Evolutionary conservation across 1,284 basidiomycete genomes (phyloP).

Genomic region (Cryptococcus sp.): DNA sequence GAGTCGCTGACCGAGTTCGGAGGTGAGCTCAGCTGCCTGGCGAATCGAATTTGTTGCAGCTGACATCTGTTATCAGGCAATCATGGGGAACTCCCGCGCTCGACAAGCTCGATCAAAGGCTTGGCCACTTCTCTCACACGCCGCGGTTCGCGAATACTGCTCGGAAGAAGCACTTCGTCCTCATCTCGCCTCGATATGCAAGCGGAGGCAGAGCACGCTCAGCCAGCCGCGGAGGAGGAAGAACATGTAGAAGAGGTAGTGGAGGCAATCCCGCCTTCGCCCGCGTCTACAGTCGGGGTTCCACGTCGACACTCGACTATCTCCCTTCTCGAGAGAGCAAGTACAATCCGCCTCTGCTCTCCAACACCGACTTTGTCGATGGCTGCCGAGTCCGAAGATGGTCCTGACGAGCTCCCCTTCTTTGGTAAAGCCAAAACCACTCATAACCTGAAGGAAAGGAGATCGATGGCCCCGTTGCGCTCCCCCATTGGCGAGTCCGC

Average conservation of each 20-base stretch:
- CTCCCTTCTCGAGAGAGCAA: conserved; percentile 37
- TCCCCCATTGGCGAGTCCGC: conserved; percentile 5
- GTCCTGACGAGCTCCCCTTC: conserved; percentile 41
- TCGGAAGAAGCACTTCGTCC: conserved; percentile 15
- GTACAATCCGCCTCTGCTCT: conserved; percentile 43
- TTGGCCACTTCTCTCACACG: conserved; percentile 26
- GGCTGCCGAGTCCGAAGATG: conserved; percentile 4
- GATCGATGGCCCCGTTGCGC: conserved; percentile 38
- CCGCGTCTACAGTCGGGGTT: conserved; percentile 47
- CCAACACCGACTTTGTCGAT: conserved; percentile 24
- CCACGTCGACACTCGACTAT: conserved; percentile 39
- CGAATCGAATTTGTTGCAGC: background rate
- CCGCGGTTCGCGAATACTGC: conserved; percentile 19
- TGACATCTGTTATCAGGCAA: background rate
- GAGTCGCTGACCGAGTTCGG: conserved; percentile 38
- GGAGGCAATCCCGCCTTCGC: conserved; percentile 34
- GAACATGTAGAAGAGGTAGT: conserved; percentile 22
- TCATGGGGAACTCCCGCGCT: conserved; percentile 10
- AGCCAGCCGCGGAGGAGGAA: conserved; percentile 1
- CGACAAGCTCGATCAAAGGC: conserved; percentile 25
- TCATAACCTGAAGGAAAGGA: conserved; percentile 35
- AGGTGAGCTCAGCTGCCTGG: conserved; percentile 13
- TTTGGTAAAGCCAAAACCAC: conserved; percentile 26
- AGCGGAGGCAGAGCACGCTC: background rate
- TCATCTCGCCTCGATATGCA: conserved; percentile 9